Conservation (phyloP, 768 basidiomycete genomes). For the Termitomyces sp. region DNA sequence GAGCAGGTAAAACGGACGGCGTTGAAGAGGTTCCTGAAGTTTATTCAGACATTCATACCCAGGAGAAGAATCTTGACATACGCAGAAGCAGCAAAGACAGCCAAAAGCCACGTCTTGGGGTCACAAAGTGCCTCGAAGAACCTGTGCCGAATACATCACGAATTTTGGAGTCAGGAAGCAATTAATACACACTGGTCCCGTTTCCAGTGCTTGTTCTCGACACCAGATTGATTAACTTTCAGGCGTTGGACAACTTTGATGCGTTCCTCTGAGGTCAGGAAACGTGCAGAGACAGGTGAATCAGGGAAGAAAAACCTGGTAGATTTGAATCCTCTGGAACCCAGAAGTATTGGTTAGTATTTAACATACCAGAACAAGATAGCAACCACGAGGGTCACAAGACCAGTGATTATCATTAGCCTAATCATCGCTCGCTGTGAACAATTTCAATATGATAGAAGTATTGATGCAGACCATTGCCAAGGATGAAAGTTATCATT, state of each 20-base stretch:
- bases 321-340: not conserved
- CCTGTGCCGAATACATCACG: conserved; percentile 26
- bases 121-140: conserved; percentile 67
- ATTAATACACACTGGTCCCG: conserved; percentile 55
- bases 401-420: conserved; percentile 73
- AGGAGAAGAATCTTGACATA: conserved; percentile 24
- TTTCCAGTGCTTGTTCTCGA: conserved; percentile 82
- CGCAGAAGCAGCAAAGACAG: conserved; percentile 59
- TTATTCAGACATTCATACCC: not conserved
- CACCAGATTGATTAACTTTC: conserved; percentile 67
- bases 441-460: not conserved
- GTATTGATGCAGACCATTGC: conserved; percentile 54
- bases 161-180: not conserved
- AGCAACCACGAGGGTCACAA: conserved; percentile 38
- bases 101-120: conserved; percentile 73
- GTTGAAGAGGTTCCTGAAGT: conserved; percentile 57
- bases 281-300: conserved; percentile 71
- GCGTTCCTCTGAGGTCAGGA: conserved; percentile 68
- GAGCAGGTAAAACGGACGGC: conserved; percentile 41
- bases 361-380: conserved; percentile 3
- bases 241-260: conserved; percentile 65
- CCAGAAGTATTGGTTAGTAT: not conserved
- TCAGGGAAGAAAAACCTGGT: conserved; percentile 77
- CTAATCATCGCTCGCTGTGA: conserved; percentile 28
- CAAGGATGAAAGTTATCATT: conserved; percentile 59